Percentiles rank a stretch among this genome's conserved stretches.
phyloP scores from a whole-genome alignment of 768 basidiomycete genomes.

The Piloderma croceum region DNA sequence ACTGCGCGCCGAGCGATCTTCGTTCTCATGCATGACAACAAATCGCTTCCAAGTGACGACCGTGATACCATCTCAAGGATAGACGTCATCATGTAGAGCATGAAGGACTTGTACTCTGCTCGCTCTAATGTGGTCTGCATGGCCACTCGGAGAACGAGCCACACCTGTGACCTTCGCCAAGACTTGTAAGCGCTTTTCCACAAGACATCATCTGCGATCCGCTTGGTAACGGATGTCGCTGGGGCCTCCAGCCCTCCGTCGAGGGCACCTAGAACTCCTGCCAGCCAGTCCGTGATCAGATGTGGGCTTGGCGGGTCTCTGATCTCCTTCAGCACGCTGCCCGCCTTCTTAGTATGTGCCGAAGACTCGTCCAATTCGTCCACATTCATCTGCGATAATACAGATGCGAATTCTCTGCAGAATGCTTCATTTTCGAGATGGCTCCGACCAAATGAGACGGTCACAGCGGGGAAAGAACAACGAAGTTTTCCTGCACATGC shows the following conservation, averaged over 20 bases:
- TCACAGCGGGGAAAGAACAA: not conserved
- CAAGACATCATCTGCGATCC: conserved; percentile 27
- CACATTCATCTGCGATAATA: not conserved
- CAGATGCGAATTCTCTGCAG: not conserved
- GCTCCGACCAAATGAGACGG: not conserved
- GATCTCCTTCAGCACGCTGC: not conserved
- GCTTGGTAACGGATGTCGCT: conserved; percentile 21
- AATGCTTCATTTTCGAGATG: not conserved
- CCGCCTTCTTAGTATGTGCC: not conserved
- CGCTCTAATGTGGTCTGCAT: conserved; percentile 27
- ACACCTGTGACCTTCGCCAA: conserved; percentile 33
- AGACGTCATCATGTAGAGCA: conserved; percentile 34
- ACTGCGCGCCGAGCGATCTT: conserved; percentile 34
- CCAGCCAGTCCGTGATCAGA: not conserved
- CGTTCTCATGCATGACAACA: conserved; percentile 30
- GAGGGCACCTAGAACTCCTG: not conserved
- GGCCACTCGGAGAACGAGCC: conserved; percentile 30
- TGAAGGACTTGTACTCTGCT: conserved; percentile 42
- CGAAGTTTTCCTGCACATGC: not conserved
- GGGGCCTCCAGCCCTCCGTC: too few species aligned
- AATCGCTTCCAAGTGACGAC: conserved; percentile 24
- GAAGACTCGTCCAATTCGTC: not conserved
- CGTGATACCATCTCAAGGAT: conserved; percentile 21
- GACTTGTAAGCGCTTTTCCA: conserved; percentile 17
- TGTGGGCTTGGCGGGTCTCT: not conserved